phyloP scores from a whole-genome alignment of 192 early-diverging fungal genomes.

The Phlyctochytrium arcticum region DNA sequence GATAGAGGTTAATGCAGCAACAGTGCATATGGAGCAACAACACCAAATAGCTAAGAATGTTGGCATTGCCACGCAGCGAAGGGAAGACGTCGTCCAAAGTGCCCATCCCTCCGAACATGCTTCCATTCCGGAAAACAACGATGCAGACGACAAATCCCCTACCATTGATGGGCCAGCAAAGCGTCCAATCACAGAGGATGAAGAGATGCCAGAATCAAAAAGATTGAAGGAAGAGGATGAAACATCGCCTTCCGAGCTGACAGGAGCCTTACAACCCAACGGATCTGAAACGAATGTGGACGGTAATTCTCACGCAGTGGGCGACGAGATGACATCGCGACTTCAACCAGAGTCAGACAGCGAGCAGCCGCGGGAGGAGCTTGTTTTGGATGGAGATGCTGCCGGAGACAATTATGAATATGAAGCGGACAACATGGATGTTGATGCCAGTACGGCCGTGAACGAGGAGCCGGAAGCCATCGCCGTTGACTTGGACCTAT shows the following conservation, averaged over 20 bases:
- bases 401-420: slow-evolving; percentile 27
- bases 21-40: background rate
- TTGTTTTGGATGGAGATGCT: slow-evolving; percentile 25
- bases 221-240: slow-evolving; percentile 1
- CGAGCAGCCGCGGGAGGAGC: slow-evolving; percentile 27
- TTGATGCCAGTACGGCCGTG: background rate
- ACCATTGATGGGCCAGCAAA: background rate
- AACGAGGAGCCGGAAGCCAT: background rate
- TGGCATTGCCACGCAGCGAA: background rate
- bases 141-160: background rate
- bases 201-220: background rate
- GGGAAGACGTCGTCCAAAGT: background rate
- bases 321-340: background rate
- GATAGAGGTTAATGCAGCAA: background rate
- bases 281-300: background rate
- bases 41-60: background rate
- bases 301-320: background rate
- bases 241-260: too few species aligned
- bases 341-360: background rate
- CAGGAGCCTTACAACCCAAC: too few species aligned
- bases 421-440: background rate
- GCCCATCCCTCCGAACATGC: background rate
- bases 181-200: background rate
- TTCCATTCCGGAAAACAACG: background rate
- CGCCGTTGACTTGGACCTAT: slow-evolving; percentile 1